Percentiles rank a stretch among this genome's conserved stretches.
Conservation (phyloP, 2,329 filamentous ascomycete genomes). For the Aspergillus carbonarius region DNA sequence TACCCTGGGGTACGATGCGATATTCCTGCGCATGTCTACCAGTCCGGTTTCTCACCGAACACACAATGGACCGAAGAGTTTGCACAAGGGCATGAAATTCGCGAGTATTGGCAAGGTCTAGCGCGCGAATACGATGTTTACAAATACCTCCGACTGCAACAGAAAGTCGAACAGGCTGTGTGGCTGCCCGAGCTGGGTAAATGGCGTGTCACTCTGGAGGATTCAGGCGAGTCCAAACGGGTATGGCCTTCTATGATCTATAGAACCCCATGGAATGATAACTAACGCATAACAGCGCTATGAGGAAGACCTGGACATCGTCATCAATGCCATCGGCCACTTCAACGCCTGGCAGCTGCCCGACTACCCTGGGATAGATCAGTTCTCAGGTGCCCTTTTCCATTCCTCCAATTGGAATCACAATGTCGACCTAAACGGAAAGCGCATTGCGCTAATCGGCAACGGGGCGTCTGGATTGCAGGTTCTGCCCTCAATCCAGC, state of each 20-base stretch:
- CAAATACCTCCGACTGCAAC: conserved; percentile 55
- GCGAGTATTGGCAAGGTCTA: conserved; percentile 63
- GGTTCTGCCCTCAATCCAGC: conserved; percentile 42
- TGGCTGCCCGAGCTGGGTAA: conserved; percentile 56
- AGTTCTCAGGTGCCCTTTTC: conserved; percentile 57
- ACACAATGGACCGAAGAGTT: conserved; percentile 69
- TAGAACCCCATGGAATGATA: neutral
- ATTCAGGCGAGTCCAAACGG: conserved; percentile 32
- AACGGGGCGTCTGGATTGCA: conserved; percentile 64
- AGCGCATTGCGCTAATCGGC: conserved; percentile 59
- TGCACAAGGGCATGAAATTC: conserved; percentile 65
- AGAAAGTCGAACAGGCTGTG: conserved; percentile 54
- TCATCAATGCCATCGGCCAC: conserved; percentile 63
- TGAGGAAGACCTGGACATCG: conserved; percentile 56
- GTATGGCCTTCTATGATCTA: conserved; percentile 10
- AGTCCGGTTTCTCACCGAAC: conserved; percentile 67
- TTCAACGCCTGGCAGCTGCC: conserved; percentile 67
- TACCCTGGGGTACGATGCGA: conserved; percentile 69
- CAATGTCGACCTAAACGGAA: conserved; percentile 50
- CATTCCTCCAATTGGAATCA: conserved; percentile 64
- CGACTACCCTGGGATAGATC: conserved; percentile 57
- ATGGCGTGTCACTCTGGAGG: conserved; percentile 55
- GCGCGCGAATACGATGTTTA: conserved; percentile 66
- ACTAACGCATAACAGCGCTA: conserved; percentile 29
- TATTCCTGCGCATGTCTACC: conserved; percentile 69